A percentile compares a stretch with the other conserved stretches of the same genome.
These are phyloP conservation scores for Paramyrothecium sp. DNA, from an alignment of 2,329 filamentous ascomycete genomes.

Conservation along the genomic window DNA sequence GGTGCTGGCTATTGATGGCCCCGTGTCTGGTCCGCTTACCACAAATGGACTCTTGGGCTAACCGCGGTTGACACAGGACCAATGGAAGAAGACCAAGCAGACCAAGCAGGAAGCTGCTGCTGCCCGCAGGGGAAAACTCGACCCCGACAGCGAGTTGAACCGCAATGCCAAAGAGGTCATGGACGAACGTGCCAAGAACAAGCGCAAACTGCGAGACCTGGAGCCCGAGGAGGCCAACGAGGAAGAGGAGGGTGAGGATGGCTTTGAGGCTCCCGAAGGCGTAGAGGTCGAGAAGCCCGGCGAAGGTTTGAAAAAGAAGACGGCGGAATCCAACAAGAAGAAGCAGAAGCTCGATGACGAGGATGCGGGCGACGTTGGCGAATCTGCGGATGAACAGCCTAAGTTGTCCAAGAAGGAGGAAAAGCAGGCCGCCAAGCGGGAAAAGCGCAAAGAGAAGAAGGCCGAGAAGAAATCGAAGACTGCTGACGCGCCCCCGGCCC, in stretches of 20 bases:
- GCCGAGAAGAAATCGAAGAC: conserved; percentile 28
- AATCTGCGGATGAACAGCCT: conserved; percentile 43
- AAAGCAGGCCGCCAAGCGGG: conserved; percentile 49
- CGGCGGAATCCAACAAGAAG: conserved; percentile 46
- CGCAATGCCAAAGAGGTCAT: conserved; percentile 86
- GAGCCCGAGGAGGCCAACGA: conserved; percentile 43
- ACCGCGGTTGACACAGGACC: conserved; percentile 58
- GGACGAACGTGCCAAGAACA: conserved; percentile 75
- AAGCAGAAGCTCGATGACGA: conserved; percentile 46
- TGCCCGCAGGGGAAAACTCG: conserved; percentile 83
- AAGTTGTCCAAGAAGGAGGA: conserved; percentile 53
- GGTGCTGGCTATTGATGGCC: too few species aligned
- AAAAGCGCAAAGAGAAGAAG: conserved; percentile 42
- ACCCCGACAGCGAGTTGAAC: conserved; percentile 81
- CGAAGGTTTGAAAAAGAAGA: conserved; percentile 58
- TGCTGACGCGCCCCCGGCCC: conserved; percentile 10
- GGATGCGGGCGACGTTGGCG: conserved; percentile 24
- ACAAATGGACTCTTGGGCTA: not conserved
- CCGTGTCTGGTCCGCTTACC: too few species aligned
- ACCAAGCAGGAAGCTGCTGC: conserved; percentile 83
- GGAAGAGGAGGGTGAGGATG: conserved; percentile 43
- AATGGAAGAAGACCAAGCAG: conserved; percentile 94
- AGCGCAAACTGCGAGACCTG: conserved; percentile 73
- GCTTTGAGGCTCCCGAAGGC: conserved; percentile 46
- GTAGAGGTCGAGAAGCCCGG: conserved; percentile 60